These are phyloP conservation scores for Exophiala sp. DNA, from an alignment of 2,329 filamentous ascomycete genomes.

Conservation along the genomic window DNA sequence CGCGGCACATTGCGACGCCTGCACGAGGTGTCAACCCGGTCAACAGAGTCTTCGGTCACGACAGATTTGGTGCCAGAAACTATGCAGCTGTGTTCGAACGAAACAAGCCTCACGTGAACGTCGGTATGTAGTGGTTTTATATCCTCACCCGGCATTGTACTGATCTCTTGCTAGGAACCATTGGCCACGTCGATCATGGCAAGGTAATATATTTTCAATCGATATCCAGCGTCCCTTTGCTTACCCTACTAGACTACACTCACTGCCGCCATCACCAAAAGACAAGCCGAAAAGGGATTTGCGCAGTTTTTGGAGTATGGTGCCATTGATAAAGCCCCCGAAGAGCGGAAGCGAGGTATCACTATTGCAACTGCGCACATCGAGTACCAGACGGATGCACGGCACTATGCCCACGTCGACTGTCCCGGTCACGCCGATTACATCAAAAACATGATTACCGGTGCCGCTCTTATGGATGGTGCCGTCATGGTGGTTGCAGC, in stretches of 20 bases:
- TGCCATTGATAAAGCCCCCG: constrained; percentile 96
- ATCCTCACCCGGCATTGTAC: background rate
- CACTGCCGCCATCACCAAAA: constrained; percentile 97
- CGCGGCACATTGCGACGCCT: constrained; percentile 65
- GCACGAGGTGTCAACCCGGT: constrained; percentile 68
- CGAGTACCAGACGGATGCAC: constrained; percentile 88
- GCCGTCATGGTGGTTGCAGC: constrained; percentile 98
- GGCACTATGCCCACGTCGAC: constrained; percentile 99
- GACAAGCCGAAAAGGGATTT: constrained; percentile 88
- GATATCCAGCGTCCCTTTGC: constrained; percentile 19
- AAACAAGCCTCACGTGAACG: constrained; percentile 96
- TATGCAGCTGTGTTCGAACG: constrained; percentile 69
- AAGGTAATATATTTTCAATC: constrained; percentile 58
- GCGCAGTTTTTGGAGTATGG: constrained; percentile 96
- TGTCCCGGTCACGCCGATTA: constrained; percentile 99
- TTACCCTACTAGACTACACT: constrained; percentile 69
- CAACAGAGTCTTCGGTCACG: constrained; percentile 50
- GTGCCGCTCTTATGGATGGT: constrained; percentile 98
- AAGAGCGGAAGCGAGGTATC: constrained; percentile 99
- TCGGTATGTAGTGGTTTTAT: constrained; percentile 55
- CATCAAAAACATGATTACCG: constrained; percentile 99
- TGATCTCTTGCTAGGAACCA: constrained; percentile 62
- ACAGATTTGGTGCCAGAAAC: constrained; percentile 45
- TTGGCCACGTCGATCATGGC: constrained; percentile 99
- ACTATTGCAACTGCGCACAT: constrained; percentile 98